phyloP scores from a whole-genome alignment of 176 grass and related monocot genomes.

The Eragrostis curvula region DNA sequence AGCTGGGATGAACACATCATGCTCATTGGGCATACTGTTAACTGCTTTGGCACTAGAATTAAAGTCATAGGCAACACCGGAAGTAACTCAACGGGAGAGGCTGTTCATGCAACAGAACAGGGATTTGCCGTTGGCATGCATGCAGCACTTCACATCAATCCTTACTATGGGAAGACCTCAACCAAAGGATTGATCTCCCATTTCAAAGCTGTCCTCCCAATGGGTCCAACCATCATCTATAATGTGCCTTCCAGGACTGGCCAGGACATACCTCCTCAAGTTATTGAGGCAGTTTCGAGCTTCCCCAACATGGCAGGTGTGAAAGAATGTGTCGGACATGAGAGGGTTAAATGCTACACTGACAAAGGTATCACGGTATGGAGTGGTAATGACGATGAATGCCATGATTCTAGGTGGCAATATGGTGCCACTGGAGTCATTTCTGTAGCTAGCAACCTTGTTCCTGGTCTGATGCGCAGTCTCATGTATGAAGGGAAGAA shows the following conservation, averaged over 20 bases:
- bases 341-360: conserved; percentile 67
- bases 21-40: conserved; percentile 96
- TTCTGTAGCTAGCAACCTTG: conserved; percentile 82
- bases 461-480: conserved; percentile 69
- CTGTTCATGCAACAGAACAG: conserved; percentile 84
- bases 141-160: conserved; percentile 95
- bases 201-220: conserved; percentile 77
- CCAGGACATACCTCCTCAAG: conserved; percentile 76
- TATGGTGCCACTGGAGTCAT: conserved; percentile 75
- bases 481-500: conserved; percentile 77
- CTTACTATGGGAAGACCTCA: conserved; percentile 94
- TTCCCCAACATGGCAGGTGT: conserved; percentile 75
- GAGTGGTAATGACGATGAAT: conserved; percentile 80
- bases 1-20: conserved; percentile 99
- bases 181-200: conserved; percentile 68
- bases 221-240: conserved; percentile 87
- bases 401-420: conserved; percentile 80
- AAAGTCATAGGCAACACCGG: conserved; percentile 95
- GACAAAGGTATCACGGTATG: conserved; percentile 74
- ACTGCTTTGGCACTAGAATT: conserved; percentile 89
- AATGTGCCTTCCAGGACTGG: conserved; percentile 76
- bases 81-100: conserved; percentile 94
- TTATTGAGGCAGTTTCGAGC: conserved; percentile 58
- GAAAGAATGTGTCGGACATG: conserved; percentile 82
- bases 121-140: conserved; percentile 93